Conservation (phyloP, 495 filamentous ascomycete genomes). For the Podospora comata region DNA sequence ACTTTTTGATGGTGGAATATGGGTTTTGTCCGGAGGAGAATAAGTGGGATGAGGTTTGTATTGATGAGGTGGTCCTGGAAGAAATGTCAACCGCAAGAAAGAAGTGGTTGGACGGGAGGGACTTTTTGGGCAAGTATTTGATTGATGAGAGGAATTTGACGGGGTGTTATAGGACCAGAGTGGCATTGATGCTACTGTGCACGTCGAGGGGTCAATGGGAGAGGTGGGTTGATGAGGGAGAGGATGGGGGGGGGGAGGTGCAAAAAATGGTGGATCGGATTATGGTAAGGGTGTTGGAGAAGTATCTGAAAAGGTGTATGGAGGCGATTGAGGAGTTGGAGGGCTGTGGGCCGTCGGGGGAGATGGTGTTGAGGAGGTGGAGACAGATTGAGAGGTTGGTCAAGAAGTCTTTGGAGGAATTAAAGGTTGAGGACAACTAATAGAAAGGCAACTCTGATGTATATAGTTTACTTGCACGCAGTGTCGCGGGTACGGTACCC, state of each 20-base stretch:
- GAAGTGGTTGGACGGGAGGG: slow-evolving; percentile 51
- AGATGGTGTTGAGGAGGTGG: slow-evolving; percentile 29
- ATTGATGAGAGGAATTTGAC: slow-evolving; percentile 49
- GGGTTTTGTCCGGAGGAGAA: slow-evolving; percentile 73
- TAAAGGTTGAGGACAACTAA: slow-evolving; percentile 6
- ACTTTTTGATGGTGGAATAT: slow-evolving; percentile 81
- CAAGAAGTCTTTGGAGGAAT: slow-evolving; percentile 23
- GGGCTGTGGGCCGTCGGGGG: slow-evolving; percentile 17
- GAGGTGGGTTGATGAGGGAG: slow-evolving; percentile 35
- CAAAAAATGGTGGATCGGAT: slow-evolving; percentile 32
- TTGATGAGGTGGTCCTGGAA: slow-evolving; percentile 65
- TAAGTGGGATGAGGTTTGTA: slow-evolving; percentile 60
- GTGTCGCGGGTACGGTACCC: too few relatives aligned
- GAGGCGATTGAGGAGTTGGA: slow-evolving; percentile 20
- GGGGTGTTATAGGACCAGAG: slow-evolving; percentile 69
- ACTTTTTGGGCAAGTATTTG: slow-evolving; percentile 68
- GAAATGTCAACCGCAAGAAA: slow-evolving; percentile 46
- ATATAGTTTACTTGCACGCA: too few relatives aligned
- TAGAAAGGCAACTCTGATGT: too few relatives aligned
- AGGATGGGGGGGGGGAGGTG: slow-evolving; percentile 38
- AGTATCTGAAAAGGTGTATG: slow-evolving; percentile 19
- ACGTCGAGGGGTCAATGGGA: slow-evolving; percentile 37
- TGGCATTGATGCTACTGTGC: slow-evolving; percentile 56
- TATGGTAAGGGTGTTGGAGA: slow-evolving; percentile 25
- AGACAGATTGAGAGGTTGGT: slow-evolving; percentile 29